These are phyloP conservation scores for Flueggea neowawraea DNA, from an alignment of 441 rosid genomes.

Conservation along the genomic window DNA sequence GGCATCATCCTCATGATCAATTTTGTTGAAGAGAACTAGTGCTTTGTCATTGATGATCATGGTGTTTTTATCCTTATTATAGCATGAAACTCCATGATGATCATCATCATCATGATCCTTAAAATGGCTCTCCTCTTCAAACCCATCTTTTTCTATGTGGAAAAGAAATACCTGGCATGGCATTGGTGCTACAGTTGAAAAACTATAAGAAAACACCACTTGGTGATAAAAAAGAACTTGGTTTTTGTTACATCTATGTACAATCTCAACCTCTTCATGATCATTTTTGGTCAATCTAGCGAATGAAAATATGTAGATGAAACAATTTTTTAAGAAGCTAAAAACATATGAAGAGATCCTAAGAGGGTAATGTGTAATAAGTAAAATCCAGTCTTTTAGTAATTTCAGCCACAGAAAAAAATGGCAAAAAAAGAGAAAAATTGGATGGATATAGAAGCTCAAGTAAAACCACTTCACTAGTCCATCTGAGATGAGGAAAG, in stretches of 20 bases:
- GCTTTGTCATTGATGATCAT: too few species aligned
- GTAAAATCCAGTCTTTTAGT: constrained; percentile 24
- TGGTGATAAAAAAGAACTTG: constrained; percentile 10
- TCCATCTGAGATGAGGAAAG: constrained; percentile 48
- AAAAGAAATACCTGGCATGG: constrained; percentile 21
- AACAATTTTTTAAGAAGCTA: constrained; percentile 15
- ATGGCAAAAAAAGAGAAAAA: constrained; percentile 46
- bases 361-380: constrained; percentile 16
- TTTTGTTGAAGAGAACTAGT: too few species aligned
- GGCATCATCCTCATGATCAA: too few species aligned
- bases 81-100: too few species aligned
- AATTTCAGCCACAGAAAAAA: constrained; percentile 47
- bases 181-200: constrained; percentile 23
- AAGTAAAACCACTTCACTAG: constrained; percentile 50
- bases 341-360: constrained; percentile 20
- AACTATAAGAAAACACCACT: constrained; percentile 11
- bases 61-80: too few species aligned
- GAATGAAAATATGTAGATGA: constrained; percentile 24
- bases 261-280: constrained; percentile 19
- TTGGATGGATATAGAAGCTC: constrained; percentile 63
- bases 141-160: constrained; percentile 14
- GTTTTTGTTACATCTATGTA: constrained; percentile 13
- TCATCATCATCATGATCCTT: constrained; percentile 5
- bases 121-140: constrained; percentile 16
- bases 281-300: constrained; percentile 6